A percentile compares a stretch with the other conserved stretches of the same genome.
These are phyloP conservation scores for Fusarium armeniacum DNA, from an alignment of 2,329 filamentous ascomycete species.

Conservation along the genomic window DNA sequence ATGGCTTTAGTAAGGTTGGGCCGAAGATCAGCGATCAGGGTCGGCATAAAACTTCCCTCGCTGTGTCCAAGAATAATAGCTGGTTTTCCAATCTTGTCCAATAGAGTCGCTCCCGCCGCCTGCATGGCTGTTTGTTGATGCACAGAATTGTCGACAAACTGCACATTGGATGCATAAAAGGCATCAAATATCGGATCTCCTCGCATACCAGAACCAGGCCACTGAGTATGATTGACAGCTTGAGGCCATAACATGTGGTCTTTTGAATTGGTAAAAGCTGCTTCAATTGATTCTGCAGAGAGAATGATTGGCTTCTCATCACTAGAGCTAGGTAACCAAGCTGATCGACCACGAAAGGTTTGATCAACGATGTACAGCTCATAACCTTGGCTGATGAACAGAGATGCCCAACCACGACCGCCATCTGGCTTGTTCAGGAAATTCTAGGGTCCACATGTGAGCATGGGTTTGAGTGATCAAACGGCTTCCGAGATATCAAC, in stretches of 20 bases:
- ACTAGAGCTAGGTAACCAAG: conserved; percentile 33
- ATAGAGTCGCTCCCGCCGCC: conserved; percentile 55
- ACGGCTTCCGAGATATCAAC: conserved; percentile 9
- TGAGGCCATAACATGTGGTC: conserved; percentile 45
- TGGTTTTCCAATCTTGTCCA: conserved; percentile 60
- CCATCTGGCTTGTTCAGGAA: conserved; percentile 47
- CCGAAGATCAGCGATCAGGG: conserved; percentile 48
- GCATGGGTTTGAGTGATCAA: background rate
- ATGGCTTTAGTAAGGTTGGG: conserved; percentile 59
- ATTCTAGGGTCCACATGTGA: conserved; percentile 25
- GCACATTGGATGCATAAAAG: conserved; percentile 46
- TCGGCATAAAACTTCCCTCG: conserved; percentile 60
- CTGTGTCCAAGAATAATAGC: conserved; percentile 61
- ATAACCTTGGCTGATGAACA: conserved; percentile 44
- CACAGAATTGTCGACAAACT: conserved; percentile 41
- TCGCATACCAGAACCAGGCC: conserved; percentile 39
- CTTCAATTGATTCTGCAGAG: conserved; percentile 39
- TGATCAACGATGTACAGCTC: conserved; percentile 47
- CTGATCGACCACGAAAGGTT: conserved; percentile 42
- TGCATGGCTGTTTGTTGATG: conserved; percentile 41
- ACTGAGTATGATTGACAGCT: conserved; percentile 44
- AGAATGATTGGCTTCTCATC: conserved; percentile 32
- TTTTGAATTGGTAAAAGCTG: conserved; percentile 36
- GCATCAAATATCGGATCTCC: conserved; percentile 41
- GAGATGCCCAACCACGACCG: conserved; percentile 43